Base-by-base conservation (phyloP, 345 rosid species). In the Erodium maritimum region DNA sequence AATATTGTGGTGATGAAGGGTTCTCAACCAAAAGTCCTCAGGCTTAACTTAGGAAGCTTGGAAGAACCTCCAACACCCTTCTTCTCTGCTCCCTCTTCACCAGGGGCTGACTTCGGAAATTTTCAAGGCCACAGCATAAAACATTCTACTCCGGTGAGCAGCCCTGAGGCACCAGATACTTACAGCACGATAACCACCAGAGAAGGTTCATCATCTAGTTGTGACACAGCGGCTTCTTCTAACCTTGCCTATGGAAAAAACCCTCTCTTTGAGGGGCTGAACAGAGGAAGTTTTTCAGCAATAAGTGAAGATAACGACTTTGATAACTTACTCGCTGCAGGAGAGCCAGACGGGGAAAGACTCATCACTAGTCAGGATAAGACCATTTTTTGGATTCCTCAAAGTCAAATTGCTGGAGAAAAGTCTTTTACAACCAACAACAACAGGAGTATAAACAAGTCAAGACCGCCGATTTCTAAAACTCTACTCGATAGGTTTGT, bases 61-160 rank as follows among this genome's bases (percentile, higher is more conserved):
- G 67, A 68, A 63, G 88, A 75, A 68, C 54, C 67, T 57, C 82
- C 73, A 60, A 80, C 88, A 42, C 91, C 84, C 17, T 82, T 75
- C 58, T 75, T 62, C 61, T 78, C 88, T 21, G 81, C 84, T 50
- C 65, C 83, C 59, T 64, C 83, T 62, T 75, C 93, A 37, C 86
- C 86, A 17, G 71, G 50, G 17, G 50, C 42, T 71, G 77, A 73
- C 56, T 48, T 23, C 34, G 70, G 52, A 57, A 59, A 50, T 59
- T 48, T 62, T 22, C 65, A 52, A 51, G 74, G 70, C 52, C 73
- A 68, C 55, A 59, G 68, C 61, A 66, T 72, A 71, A 85, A 77
- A 69, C 80, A 85, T 65, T 79, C 79, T 65, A 85, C 93, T 61
- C 93, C 93, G 5, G 73, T 74, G 22, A 80, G 78, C 68, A 85